These are phyloP conservation scores for Spencermartinsiella europaea DNA, from an alignment of 805 yeast genomes.

Conservation along the genomic window DNA sequence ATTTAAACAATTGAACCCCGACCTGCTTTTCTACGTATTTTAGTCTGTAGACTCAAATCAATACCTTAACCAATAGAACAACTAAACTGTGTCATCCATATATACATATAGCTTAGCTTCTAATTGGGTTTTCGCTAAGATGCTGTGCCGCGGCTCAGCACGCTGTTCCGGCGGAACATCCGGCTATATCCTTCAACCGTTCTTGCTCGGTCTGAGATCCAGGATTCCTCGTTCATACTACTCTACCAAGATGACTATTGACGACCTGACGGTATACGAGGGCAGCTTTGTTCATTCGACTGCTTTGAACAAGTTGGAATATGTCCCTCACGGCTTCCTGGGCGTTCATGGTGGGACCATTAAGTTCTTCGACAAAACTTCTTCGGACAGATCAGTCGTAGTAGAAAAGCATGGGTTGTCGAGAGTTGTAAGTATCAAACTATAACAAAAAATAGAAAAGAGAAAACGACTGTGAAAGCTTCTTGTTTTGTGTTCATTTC, in stretches of 20 bases:
- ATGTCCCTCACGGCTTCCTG: slow-evolving; percentile 49
- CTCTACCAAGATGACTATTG: slow-evolving; percentile 9
- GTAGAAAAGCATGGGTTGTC: slow-evolving; percentile 21
- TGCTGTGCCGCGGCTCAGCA: background rate
- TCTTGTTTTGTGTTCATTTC: background rate
- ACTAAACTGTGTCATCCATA: too few relatives aligned
- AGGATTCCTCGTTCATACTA: background rate
- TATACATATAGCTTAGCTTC: too few relatives aligned
- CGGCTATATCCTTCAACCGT: background rate
- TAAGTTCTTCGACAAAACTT: slow-evolving; percentile 31
- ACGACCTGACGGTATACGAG: slow-evolving; percentile 8
- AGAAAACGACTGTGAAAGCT: background rate
- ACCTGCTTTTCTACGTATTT: too few relatives aligned
- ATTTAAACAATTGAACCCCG: too few relatives aligned
- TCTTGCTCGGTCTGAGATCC: background rate
- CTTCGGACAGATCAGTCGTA: slow-evolving; percentile 28
- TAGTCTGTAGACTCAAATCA: too few relatives aligned
- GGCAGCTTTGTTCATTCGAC: slow-evolving; percentile 18
- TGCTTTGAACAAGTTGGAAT: slow-evolving; percentile 39
- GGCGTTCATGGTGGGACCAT: slow-evolving; percentile 66
- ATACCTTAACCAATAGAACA: too few relatives aligned
- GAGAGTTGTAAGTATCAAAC: slow-evolving; percentile 1
- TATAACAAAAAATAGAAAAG: too few relatives aligned
- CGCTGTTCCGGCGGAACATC: background rate
- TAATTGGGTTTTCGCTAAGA: too few relatives aligned